Evolutionary conservation across 2,329 filamentous ascomycete species (phyloP), one percentile per base, ranked within the genome.

Genomic region (Chaetomiaceae sp.): DNA sequence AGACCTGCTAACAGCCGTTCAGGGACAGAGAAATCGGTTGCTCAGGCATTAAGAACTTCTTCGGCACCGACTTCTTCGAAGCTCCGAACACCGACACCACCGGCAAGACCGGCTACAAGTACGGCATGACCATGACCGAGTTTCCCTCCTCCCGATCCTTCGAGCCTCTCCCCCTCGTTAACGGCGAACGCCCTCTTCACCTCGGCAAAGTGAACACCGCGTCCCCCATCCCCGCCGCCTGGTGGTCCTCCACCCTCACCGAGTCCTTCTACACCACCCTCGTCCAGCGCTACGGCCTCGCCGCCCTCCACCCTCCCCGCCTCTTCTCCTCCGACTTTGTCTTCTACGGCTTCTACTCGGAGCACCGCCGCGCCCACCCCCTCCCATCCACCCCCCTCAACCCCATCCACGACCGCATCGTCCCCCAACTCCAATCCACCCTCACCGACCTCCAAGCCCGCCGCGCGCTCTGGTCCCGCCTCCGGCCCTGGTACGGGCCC

Each of bases 41-140:
- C 11, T 49, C 49, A 1, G 54, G 23, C n/a, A 56, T 53, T 27
- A 36, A 45, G 5, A 49, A 34, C 39, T 36, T 56, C 7, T 56
- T 56, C 19, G 54, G 54, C 11, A 14, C 3, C 12, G 48, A 56
- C 7, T 6, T 52, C 14, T 2, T 11, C 9, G 49, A 47, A 31
- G 29, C 39, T 3, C 54, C 40, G 5, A 2, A 7, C 7, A n/a
- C 23, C 20, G n/a, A 31, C 7, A 49, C 29, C 4, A 1, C 17
- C 8, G 15, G 19, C 11, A 49, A 42, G 12, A 20, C 9, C 14
- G 54, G 54, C n/a, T 22, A 34, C 39, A 45, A 52, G 46, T 49
- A 40, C 15, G 43, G 39, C 25, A 14, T 49, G n/a, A 20, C 15
- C 23, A 29, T 27, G 19, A 9, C 7, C 6, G 45, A 52, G 12